Conservation (phyloP, 805 yeast species). For the Starmerella potacharoeniae region DNA sequence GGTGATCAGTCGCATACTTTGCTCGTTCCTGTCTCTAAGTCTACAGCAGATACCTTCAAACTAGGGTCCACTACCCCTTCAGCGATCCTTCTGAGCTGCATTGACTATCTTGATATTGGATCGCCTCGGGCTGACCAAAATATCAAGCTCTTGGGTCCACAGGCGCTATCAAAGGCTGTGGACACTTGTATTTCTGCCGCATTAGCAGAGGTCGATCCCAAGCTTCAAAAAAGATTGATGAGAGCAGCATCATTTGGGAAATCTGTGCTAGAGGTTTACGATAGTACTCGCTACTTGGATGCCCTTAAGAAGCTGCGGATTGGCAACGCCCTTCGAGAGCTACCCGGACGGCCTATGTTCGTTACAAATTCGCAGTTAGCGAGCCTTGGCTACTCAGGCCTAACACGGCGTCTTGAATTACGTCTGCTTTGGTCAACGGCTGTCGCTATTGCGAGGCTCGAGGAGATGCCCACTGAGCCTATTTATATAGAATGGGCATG, state of each 20-base stretch:
- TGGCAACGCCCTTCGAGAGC: conserved; percentile 49
- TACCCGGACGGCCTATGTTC: conserved; percentile 34
- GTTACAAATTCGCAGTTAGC: conserved; percentile 48
- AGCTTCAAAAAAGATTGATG: conserved; percentile 68
- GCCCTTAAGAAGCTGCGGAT: conserved; percentile 52
- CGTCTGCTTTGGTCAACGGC: conserved; percentile 54
- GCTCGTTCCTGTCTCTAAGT: conserved; percentile 48
- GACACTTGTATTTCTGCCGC: conserved; percentile 64
- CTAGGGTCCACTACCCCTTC: conserved; percentile 79
- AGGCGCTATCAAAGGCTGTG: conserved; percentile 47
- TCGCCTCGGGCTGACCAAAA: conserved; percentile 77
- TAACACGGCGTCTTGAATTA: conserved; percentile 47
- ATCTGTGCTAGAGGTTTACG: conserved; percentile 40
- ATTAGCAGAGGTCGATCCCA: conserved; percentile 60
- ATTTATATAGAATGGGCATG: conserved; percentile 77
- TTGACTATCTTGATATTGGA: conserved; percentile 50
- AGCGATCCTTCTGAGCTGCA: conserved; percentile 71
- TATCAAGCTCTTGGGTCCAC: conserved; percentile 43
- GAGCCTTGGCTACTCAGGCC: conserved; percentile 41
- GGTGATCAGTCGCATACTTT: conserved; percentile 48
- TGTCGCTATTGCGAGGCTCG: conserved; percentile 45
- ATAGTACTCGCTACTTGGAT: conserved; percentile 51
- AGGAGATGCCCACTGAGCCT: conserved; percentile 36
- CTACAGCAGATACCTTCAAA: conserved; percentile 52
- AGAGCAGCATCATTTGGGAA: conserved; percentile 85